Percentiles rank a stretch among this genome's conserved stretches.
phyloP scores from a whole-genome alignment of 768 basidiomycete species.

The Arthromyces matolae region DNA sequence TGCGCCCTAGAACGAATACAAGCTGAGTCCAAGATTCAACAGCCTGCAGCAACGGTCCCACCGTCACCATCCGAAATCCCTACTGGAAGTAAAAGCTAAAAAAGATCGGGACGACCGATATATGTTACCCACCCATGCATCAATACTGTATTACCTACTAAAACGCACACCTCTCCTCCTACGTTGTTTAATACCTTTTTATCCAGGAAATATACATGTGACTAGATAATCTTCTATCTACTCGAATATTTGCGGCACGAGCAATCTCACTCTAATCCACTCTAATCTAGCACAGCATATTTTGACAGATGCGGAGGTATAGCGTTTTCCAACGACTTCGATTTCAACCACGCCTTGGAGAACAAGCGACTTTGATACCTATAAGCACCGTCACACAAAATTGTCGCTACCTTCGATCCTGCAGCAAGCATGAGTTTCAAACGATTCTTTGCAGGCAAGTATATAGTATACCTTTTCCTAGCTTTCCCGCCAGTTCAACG shows the following conservation, averaged over 20 bases:
- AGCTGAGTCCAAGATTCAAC: constrained; percentile 57
- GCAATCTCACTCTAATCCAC: no score
- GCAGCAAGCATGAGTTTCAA: background rate
- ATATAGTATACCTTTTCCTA: constrained; percentile 66
- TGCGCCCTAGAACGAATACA: constrained; percentile 93
- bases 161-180: constrained; percentile 15
- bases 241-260: no score
- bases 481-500: constrained; percentile 75
- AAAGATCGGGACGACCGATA: background rate
- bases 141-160: constrained; percentile 13
- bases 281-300: constrained; percentile 80
- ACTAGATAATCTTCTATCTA: background rate
- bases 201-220: constrained; percentile 1
- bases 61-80: constrained; percentile 18
- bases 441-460: background rate
- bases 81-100: constrained; percentile 13
- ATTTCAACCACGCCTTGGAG: constrained; percentile 86
- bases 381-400: constrained; percentile 94
- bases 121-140: constrained; percentile 6
- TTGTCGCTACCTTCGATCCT: constrained; percentile 85
- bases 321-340: constrained; percentile 70
- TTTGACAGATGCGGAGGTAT: constrained; percentile 86
- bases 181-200: constrained; percentile 11
- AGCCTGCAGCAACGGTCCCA: constrained; percentile 7
- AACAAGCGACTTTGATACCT: constrained; percentile 96